phyloP scores from a whole-genome alignment of 2,329 filamentous ascomycete species.

The Sclerotinia trifoliorum region DNA sequence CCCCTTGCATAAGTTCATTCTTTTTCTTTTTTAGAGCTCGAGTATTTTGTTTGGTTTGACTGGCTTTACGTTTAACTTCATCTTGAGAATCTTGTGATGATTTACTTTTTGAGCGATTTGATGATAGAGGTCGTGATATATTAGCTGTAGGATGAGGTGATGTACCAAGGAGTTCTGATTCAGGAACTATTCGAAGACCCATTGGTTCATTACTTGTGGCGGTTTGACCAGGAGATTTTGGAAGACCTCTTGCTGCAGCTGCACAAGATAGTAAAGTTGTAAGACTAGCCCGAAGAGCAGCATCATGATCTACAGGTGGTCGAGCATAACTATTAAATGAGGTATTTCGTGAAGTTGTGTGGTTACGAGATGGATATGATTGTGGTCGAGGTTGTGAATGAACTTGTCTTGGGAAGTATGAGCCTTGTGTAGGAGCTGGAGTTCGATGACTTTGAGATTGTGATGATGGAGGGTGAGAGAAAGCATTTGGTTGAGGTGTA shows the following conservation, averaged over 20 bases:
- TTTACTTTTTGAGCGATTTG: constrained; percentile 29
- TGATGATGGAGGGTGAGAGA: constrained; percentile 74
- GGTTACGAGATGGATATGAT: constrained; percentile 41
- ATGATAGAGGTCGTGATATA: constrained; percentile 33
- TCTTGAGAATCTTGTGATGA: constrained; percentile 33
- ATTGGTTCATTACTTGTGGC: constrained; percentile 41
- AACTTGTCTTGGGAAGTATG: constrained; percentile 38
- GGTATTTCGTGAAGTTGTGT: constrained; percentile 39
- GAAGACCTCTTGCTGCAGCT: constrained; percentile 79
- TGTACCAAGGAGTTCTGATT: constrained; percentile 55
- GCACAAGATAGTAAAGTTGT: constrained; percentile 91
- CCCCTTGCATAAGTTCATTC: constrained; percentile 40
- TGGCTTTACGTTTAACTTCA: constrained; percentile 32
- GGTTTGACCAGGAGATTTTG: constrained; percentile 46
- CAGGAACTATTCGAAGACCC: constrained; percentile 58
- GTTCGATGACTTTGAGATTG: constrained; percentile 32
- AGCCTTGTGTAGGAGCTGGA: constrained; percentile 47
- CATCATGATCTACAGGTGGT: constrained; percentile 89
- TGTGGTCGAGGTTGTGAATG: constrained; percentile 28
- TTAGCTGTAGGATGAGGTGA: constrained; percentile 36
- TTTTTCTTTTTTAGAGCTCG: constrained; percentile 53
- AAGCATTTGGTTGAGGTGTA: constrained; percentile 86
- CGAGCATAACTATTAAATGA: constrained; percentile 44
- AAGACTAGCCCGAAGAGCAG: constrained; percentile 86
- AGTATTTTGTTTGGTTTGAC: constrained; percentile 47